phyloP scores from a whole-genome alignment of 2,329 filamentous ascomycete genomes.

The Echinosphaeria canescens region DNA sequence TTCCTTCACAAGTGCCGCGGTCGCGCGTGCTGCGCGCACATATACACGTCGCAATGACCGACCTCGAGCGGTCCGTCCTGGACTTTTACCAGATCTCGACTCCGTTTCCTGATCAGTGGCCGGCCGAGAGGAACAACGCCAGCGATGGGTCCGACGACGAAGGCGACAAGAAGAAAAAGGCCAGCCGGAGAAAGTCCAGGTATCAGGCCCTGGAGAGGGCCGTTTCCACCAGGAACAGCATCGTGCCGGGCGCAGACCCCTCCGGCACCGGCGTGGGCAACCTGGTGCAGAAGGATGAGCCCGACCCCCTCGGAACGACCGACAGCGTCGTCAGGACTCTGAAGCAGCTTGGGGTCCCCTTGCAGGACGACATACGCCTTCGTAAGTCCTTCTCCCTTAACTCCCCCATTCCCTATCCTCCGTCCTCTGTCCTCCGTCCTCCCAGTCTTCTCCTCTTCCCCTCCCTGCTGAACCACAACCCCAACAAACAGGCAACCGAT shows the following conservation, averaged over 20 bases:
- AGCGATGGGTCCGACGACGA: conserved; percentile 44
- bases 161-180: conserved; percentile 22
- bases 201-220: conserved; percentile 70
- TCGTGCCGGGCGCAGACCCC: conserved; percentile 44
- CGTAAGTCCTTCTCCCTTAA: too few relatives aligned
- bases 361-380: conserved; percentile 66
- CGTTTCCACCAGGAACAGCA: conserved; percentile 44
- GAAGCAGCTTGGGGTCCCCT: conserved; percentile 51
- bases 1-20: too few relatives aligned
- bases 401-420: too few relatives aligned
- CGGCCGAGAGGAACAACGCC: conserved; percentile 57
- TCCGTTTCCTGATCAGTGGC: conserved; percentile 69
- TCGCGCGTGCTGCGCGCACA: too few relatives aligned
- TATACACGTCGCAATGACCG: conserved; percentile 16
- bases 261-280: conserved; percentile 46
- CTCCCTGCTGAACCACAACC: too few relatives aligned
- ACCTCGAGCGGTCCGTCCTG: conserved; percentile 56
- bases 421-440: too few relatives aligned
- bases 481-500: conserved; percentile 68
- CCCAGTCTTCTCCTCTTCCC: too few relatives aligned
- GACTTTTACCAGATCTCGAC: conserved; percentile 78
- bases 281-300: conserved; percentile 74
- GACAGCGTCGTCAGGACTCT: conserved; percentile 73
- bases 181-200: conserved; percentile 46
- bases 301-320: conserved; percentile 72